Evolutionary conservation across 331 rosid genomes (phyloP).

Genomic region (Prunus yedoensis): DNA sequence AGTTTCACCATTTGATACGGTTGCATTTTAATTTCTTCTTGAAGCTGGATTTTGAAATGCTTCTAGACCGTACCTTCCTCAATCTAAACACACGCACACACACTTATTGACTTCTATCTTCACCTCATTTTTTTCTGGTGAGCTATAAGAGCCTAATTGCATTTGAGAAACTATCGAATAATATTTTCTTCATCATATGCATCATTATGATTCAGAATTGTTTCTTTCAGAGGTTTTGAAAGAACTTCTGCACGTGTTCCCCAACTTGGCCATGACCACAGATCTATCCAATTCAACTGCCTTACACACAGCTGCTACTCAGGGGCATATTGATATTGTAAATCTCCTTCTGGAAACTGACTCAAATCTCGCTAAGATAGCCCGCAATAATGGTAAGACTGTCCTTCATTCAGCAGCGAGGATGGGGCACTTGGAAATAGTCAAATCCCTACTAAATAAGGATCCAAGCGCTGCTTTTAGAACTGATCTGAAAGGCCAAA

Average conservation of each 20-base stretch:
- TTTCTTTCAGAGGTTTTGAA: conserved; percentile 81
- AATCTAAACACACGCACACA: not conserved
- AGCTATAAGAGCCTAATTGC: not conserved
- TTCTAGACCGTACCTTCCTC: not conserved
- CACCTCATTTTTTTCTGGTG: not conserved
- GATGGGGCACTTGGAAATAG: conserved; percentile 92
- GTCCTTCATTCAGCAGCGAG: conserved; percentile 97
- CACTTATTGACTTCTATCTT: not conserved
- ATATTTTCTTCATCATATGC: not conserved
- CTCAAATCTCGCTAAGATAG: conserved; percentile 85
- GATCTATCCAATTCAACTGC: conserved; percentile 88
- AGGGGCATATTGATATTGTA: conserved; percentile 86
- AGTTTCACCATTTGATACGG: not conserved
- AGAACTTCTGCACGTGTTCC: conserved; percentile 72
- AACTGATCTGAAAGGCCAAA: conserved; percentile 91
- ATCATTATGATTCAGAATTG: conserved; percentile 11
- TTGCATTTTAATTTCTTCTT: not conserved
- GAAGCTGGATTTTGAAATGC: not conserved
- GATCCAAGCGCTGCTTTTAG: conserved; percentile 80
- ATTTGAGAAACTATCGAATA: not conserved
- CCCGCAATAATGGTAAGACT: conserved; percentile 89
- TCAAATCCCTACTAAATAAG: conserved; percentile 70
- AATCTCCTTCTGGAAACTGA: conserved; percentile 88
- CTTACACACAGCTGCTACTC: conserved; percentile 91
- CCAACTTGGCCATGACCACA: conserved; percentile 95